Conservation (phyloP, 805 yeast species). For the Starmera amethionina region DNA sequence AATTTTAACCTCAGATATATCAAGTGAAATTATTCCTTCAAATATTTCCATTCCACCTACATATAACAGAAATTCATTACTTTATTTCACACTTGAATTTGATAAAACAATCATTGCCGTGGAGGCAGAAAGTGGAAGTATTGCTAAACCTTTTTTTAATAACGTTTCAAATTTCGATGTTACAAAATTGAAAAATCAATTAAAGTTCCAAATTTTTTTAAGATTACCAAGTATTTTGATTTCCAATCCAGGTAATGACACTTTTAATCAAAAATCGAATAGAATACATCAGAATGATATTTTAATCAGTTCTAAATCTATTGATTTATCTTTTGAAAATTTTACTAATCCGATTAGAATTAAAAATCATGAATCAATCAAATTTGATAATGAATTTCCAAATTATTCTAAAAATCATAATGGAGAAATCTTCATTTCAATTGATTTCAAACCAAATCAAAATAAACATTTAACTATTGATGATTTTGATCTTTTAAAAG, state of each 20-base stretch:
- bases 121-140: constrained; percentile 79
- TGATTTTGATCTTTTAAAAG: constrained; percentile 88
- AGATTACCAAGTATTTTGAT: constrained; percentile 60
- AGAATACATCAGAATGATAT: constrained; percentile 40
- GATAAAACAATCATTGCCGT: constrained; percentile 89
- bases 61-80: constrained; percentile 51
- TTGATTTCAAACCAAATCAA: constrained; percentile 60
- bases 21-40: constrained; percentile 35
- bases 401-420: constrained; percentile 8
- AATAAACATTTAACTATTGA: constrained; percentile 72
- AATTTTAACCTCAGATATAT: constrained; percentile 20
- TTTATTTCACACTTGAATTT: constrained; percentile 84
- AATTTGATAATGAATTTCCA: constrained; percentile 24
- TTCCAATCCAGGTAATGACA: constrained; percentile 21
- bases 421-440: constrained; percentile 51
- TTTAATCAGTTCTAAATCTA: constrained; percentile 60
- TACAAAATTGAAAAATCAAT: constrained; percentile 44
- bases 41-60: constrained; percentile 45
- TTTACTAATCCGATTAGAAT: constrained; percentile 44
- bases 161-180: constrained; percentile 90
- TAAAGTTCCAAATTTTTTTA: constrained; percentile 71
- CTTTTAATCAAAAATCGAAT: constrained; percentile 19
- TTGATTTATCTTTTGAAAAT: constrained; percentile 46
- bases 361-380: constrained; percentile 54
- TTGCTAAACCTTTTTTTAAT: constrained; percentile 73